Base-by-base conservation (phyloP, 345 rosid species). In the Pseudoturritis turrita region DNA sequence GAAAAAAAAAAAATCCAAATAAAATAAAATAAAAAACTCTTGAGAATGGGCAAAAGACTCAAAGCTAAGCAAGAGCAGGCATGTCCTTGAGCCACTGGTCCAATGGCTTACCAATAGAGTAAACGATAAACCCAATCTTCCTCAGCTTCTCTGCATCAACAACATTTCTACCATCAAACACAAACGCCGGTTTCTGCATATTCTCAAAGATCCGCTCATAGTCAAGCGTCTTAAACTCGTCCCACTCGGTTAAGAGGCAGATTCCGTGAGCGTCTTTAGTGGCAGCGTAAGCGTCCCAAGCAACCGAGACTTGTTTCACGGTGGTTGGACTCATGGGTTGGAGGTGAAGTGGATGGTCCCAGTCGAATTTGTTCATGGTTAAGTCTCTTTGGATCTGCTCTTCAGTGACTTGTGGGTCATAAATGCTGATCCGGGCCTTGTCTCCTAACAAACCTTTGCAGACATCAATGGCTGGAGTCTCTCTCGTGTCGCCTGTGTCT, bases 391-490 rank as follows among this genome's bases (percentile, higher is more conserved):
- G 90, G 79, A 89, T 88, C 78, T 89, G 93, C 50, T 88, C 96
- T 73, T 82, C 87, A 0, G 87, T 82, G 36, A 89, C 96, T 82
- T 88, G 96, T 14, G 93, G 93, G 22, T 88, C 96, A 7, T 88
- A 88, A 45, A 89, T 88, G 84, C 93, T 84, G 80, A 89, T 56
- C 61, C 62, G 64, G 53, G 93, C 93, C 68, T 87, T 89, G 78
- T 89, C 96, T 63, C 89, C 96, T 68, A 89, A 59, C 26, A 89
- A 84, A 21, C 96, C 96, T 84, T 87, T 82, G 91, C 96, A 89
- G 26, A 89, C 93, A 59, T 89, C 93, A 61, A 88, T 89, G 56
- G 93, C 92, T 2, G 92, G 96, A 50, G 92, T 89, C 83, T 89
- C 92, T 72, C 92, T 83, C 4, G 96, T 89, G 71, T 89, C 96